Evolutionary conservation across 768 basidiomycete species (phyloP).

Genomic region (Naganishia onofrii): DNA sequence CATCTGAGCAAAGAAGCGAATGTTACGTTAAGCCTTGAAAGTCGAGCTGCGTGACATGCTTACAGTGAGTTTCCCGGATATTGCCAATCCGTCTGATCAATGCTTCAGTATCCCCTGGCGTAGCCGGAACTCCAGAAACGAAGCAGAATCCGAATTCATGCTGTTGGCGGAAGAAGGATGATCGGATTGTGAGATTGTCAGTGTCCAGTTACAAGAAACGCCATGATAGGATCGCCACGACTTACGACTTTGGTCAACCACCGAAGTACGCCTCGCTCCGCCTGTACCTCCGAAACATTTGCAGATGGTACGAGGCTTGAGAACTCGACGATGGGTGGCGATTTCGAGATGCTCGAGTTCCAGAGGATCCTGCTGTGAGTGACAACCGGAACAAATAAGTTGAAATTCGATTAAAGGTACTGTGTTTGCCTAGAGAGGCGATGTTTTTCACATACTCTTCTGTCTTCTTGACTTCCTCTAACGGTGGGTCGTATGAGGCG

Average conservation of each 20-base stretch:
- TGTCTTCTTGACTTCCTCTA: constrained; percentile 39
- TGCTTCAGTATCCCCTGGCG: constrained; percentile 78
- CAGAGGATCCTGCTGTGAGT: constrained; percentile 67
- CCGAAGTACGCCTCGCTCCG: constrained; percentile 66
- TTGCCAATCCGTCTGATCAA: constrained; percentile 74
- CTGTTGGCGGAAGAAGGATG: constrained; percentile 54
- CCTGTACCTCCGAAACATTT: constrained; percentile 29
- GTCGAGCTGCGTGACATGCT: neutral
- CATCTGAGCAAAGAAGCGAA: constrained; percentile 60
- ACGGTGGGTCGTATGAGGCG: constrained; percentile 76
- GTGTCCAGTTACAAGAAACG: neutral
- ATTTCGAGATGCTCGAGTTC: constrained; percentile 71
- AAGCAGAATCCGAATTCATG: constrained; percentile 86
- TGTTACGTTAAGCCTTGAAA: neutral
- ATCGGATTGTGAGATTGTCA: neutral
- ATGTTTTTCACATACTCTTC: constrained; percentile 11
- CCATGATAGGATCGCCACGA: constrained; percentile 26
- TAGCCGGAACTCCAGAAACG: constrained; percentile 72
- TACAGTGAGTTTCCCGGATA: constrained; percentile 74
- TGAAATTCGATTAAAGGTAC: neutral
- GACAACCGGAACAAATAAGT: neutral
- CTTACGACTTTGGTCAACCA: constrained; percentile 79
- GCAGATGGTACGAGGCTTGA: constrained; percentile 62
- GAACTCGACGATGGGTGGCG: constrained; percentile 71
- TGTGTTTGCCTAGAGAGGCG: too few relatives aligned